phyloP scores from a whole-genome alignment of 768 basidiomycete species.

The Tylopilus cervinicoccineus region DNA sequence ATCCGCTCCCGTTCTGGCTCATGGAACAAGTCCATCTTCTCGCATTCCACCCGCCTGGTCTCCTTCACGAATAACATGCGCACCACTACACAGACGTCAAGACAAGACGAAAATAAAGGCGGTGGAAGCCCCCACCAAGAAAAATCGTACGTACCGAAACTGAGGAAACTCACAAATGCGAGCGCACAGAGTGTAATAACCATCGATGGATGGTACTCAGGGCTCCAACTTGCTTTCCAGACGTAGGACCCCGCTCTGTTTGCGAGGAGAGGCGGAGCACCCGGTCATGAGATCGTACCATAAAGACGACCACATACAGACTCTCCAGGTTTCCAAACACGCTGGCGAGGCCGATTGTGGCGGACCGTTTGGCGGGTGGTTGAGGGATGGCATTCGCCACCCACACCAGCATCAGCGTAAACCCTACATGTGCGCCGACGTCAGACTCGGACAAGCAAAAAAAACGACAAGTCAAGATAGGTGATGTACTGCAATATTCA shows the following conservation, averaged over 20 bases:
- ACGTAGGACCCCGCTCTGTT: slow-evolving; percentile 55
- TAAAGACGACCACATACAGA: too few relatives aligned
- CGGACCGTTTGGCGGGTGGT: not conserved
- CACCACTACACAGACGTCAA: too few relatives aligned
- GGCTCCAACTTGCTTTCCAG: slow-evolving; percentile 58
- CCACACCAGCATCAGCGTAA: not conserved
- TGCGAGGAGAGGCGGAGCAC: too few relatives aligned
- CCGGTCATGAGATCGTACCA: too few relatives aligned
- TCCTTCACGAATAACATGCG: not conserved
- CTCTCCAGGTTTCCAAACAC: not conserved
- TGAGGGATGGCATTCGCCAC: not conserved
- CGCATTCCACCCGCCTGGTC: not conserved
- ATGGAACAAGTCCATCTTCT: not conserved
- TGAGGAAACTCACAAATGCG: slow-evolving; percentile 28
- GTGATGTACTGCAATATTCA: not conserved
- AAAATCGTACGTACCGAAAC: slow-evolving; percentile 32
- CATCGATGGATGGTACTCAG: slow-evolving; percentile 61
- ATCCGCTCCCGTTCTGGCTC: too few relatives aligned
- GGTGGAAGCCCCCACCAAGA: too few relatives aligned
- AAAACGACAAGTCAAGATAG: too few relatives aligned
- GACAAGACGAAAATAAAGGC: too few relatives aligned
- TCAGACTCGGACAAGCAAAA: not conserved
- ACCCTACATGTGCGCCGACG: not conserved
- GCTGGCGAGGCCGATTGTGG: not conserved
- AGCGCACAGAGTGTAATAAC: slow-evolving; percentile 39